Evolutionary conservation across 2,329 filamentous ascomycete genomes (phyloP).

Genomic region (Fusarium sp.): DNA sequence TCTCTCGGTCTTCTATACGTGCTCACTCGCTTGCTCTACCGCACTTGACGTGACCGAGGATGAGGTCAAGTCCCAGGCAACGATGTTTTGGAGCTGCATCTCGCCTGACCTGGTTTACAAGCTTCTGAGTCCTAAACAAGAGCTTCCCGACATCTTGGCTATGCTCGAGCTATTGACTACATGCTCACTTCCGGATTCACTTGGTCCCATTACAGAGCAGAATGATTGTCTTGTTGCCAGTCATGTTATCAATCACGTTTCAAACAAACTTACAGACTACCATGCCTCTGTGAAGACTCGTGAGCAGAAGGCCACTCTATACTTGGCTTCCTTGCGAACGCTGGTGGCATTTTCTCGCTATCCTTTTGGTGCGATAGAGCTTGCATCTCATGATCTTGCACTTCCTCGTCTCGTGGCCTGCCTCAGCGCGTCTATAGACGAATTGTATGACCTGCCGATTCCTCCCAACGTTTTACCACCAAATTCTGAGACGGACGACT

Average conservation of each 20-base stretch:
- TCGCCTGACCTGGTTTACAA: slow-evolving; percentile 74
- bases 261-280: slow-evolving; percentile 69
- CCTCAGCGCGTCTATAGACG: slow-evolving; percentile 72
- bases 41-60: slow-evolving; percentile 48
- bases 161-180: slow-evolving; percentile 75
- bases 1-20: slow-evolving; percentile 72
- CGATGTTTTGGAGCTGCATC: slow-evolving; percentile 74
- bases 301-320: slow-evolving; percentile 56
- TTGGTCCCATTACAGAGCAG: slow-evolving; percentile 71
- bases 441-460: slow-evolving; percentile 71
- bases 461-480: slow-evolving; percentile 54
- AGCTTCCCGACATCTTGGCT: slow-evolving; percentile 68
- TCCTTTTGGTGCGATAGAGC: slow-evolving; percentile 70
- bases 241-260: slow-evolving; percentile 70
- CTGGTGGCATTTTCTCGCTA: slow-evolving; percentile 70
- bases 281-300: slow-evolving; percentile 54
- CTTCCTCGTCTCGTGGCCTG: slow-evolving; percentile 81
- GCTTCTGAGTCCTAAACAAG: slow-evolving; percentile 75
- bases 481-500: slow-evolving; percentile 13
- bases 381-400: slow-evolving; percentile 75
- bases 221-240: slow-evolving; percentile 57
- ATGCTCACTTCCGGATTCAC: slow-evolving; percentile 70
- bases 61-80: slow-evolving; percentile 47
- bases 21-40: slow-evolving; percentile 69
- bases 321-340: slow-evolving; percentile 62